Evolutionary conservation across 176 grass and related monocot genomes (phyloP), one percentile per base, ranked within the genome.

Genomic region (Areca catechu): DNA sequence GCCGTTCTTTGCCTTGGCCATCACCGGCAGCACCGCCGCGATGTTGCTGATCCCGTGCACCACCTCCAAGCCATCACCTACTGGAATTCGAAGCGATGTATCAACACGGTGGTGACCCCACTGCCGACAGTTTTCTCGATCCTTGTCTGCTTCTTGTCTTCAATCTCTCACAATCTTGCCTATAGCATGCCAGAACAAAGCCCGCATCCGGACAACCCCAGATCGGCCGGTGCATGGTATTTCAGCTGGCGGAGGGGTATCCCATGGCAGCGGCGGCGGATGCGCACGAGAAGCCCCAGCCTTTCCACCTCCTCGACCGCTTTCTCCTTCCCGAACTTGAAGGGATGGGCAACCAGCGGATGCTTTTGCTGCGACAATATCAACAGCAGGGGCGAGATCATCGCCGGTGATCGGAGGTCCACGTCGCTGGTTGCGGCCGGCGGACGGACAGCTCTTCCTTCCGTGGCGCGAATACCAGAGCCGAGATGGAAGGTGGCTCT

Each of bases 291-390:
- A 34, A 34, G 30, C 30, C 30, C 1, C 7, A 34, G 7, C 0
- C 30, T 7, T 34, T 7, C 30, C 30, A 10, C 30, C 30, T 7
- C 5, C 30, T 34, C 30, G 6, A 34, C 30, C 5, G 9, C 30
- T 34, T 34, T 34, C 6, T 79, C 76, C 50, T 76, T 89, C 63
- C 80, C 85, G 47, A 68, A 61, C 27, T 73, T 77, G 20, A 89
- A 89, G 80, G 70, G 80, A 54, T 83, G 80, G 80, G 85, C 16
- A 83, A 64, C 76, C 76, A 80, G 58, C 76, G 72, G 22, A 59
- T 61, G 50, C 69, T 89, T 89, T 20, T 76, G 80, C 16, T 89
- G 50, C 64, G 23, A n/a, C 49, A 66, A 49, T n/a, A 50, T 20
- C 23, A 52, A 67, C 64, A 24, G 24, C 24, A 67, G 43, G n/a